Evolutionary conservation across 305 asterid species (phyloP).

Genomic region (Lippia alba): DNA sequence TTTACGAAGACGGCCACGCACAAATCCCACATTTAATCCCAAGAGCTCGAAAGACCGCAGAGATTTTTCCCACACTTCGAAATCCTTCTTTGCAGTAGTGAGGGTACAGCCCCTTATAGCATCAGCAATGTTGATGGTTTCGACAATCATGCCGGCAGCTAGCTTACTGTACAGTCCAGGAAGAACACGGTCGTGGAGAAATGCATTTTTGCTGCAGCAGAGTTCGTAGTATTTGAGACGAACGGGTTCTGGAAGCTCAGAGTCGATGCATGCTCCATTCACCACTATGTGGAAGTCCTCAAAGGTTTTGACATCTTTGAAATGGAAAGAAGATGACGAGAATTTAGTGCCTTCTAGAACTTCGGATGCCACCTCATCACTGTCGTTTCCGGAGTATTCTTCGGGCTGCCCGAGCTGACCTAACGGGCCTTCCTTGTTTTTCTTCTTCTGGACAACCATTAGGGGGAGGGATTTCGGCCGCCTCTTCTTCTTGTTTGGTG

Average conservation of each 20-base stretch:
- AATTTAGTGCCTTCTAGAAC: conserved; percentile 67
- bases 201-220: conserved; percentile 68
- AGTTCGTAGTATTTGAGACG: conserved; percentile 70
- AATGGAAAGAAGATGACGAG: conserved; percentile 45
- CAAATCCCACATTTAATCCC: conserved; percentile 80
- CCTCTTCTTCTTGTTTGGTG: conserved; percentile 49
- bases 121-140: conserved; percentile 65
- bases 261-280: conserved; percentile 74
- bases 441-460: conserved; percentile 58
- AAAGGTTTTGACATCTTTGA: conserved; percentile 66
- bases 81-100: conserved; percentile 63
- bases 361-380: conserved; percentile 92
- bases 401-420: conserved; percentile 49
- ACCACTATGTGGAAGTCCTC: conserved; percentile 76
- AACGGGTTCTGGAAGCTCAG: conserved; percentile 73
- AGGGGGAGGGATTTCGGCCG: conserved; percentile 74
- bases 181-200: conserved; percentile 73
- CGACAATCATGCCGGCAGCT: conserved; percentile 76
- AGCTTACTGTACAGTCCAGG: conserved; percentile 76
- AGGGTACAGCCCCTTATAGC: conserved; percentile 63
- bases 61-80: conserved; percentile 92
- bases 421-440: conserved; percentile 44
- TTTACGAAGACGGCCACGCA: conserved; percentile 58
- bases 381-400: conserved; percentile 78
- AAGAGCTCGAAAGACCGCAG: conserved; percentile 79